Base-by-base conservation (phyloP, 1,139 yeast species). In the Zygosaccharomyces pseudobailii region DNA sequence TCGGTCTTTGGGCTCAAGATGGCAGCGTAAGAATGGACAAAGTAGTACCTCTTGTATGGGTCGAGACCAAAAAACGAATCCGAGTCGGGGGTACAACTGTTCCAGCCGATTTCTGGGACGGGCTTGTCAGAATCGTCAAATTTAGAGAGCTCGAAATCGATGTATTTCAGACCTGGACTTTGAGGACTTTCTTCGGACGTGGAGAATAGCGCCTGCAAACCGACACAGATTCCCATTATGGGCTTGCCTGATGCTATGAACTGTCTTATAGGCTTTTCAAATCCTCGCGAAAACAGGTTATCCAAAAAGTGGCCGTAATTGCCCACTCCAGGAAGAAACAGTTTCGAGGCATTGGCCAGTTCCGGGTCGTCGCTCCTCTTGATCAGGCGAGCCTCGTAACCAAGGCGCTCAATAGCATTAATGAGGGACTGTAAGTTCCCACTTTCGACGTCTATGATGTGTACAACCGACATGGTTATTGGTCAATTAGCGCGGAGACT, bases 21-120 rank as follows among this genome's bases (percentile, higher is more conserved):
- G 2, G 85, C 92, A 9, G 95, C 96, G 63, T 81, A 92, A 0
- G 97, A 88, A 69, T 92, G 97, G 57, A 92, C 98, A 69, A 88
- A 92, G 68, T 92, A 92, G 69, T 87, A 92, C 63, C 87, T 85
- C 56, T 78, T 78, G 42, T 68, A 69, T 19, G 83, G 80, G 53
- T 82, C 78, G 46, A 89, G 69, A 3, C 86, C 84, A 62, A 73
- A 89, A 27, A 86, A 71, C 2, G 66, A 49, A 13, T 60, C 54
- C 17, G 55, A 59, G 39, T 52, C 51, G 50, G 65, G 55, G 9
- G 58, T 65, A 3, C 78, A 70, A 6, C 73, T 69, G 65, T 89
- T 92, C 98, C 98, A 92, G 20, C 98, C 98, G 57, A 92, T 92
- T 55, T 87, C 92, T 3, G 98, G 98, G 2, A 92, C 98, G 8